These are phyloP conservation scores for Ajuga chamaepitys DNA, from an alignment of 257 asterid genomes.

Conservation along the genomic window DNA sequence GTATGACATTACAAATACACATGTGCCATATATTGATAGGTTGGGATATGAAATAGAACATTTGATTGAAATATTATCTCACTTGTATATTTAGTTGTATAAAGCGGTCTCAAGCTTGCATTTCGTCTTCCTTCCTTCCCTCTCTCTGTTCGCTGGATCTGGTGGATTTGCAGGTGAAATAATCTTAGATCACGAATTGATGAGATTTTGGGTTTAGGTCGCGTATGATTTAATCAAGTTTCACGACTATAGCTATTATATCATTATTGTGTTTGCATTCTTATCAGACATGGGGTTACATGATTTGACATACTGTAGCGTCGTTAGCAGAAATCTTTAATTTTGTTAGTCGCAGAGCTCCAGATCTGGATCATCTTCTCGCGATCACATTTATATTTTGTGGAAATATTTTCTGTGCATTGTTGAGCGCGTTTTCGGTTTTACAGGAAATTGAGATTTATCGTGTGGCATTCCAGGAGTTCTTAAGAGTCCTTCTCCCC, in stretches of 20 bases:
- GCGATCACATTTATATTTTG: background rate
- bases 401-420: background rate
- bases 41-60: too few species aligned
- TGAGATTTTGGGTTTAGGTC: background rate
- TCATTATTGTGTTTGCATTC: background rate
- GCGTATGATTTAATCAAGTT: background rate
- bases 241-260: background rate
- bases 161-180: background rate
- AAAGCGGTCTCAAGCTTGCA: background rate
- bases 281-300: background rate
- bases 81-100: too few species aligned
- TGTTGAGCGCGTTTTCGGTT: background rate
- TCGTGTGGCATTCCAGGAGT: conserved; percentile 20
- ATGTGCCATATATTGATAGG: too few species aligned
- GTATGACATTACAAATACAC: too few species aligned
- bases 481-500: background rate
- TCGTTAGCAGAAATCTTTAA: background rate
- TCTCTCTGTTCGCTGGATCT: background rate
- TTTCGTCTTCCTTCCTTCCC: background rate
- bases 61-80: too few species aligned
- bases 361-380: conserved; percentile 10
- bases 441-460: conserved; percentile 8
- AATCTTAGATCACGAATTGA: background rate
- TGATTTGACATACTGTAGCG: background rate
- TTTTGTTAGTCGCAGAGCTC: background rate